phyloP scores from a whole-genome alignment of 345 rosid species.

The Populus davidiana region DNA sequence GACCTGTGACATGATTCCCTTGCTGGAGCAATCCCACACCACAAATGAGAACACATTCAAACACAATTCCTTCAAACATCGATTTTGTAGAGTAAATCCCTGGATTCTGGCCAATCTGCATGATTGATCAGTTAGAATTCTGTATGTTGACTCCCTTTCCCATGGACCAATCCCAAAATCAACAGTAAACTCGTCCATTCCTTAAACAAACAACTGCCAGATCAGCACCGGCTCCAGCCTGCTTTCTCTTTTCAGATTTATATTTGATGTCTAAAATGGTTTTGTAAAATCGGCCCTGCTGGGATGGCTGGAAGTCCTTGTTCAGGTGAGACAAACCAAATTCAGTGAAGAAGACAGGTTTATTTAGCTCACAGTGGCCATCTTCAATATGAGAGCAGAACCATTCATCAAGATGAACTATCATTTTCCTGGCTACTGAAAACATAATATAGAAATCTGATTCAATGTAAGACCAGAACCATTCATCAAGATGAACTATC shows the following conservation, averaged over 20 bases:
- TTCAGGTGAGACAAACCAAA: slow-evolving; percentile 74
- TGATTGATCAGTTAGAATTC: slow-evolving; percentile 55
- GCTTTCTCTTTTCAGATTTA: slow-evolving; percentile 63
- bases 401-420: too few relatives aligned
- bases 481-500: too few relatives aligned
- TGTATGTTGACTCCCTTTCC: slow-evolving; percentile 59
- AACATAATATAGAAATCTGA: too few relatives aligned
- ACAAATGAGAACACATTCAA: background rate
- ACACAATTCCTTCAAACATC: slow-evolving; percentile 47
- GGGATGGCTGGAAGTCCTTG: slow-evolving; percentile 59
- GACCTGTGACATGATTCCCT: background rate
- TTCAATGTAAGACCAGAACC: too few relatives aligned
- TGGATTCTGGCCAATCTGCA: slow-evolving; percentile 60
- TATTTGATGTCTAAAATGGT: slow-evolving; percentile 51
- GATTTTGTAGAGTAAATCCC: slow-evolving; percentile 32
- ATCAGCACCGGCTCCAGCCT: slow-evolving; percentile 85
- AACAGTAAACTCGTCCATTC: slow-evolving; percentile 81
- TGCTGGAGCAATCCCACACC: background rate
- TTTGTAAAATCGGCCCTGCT: slow-evolving; percentile 56
- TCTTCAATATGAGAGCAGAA: slow-evolving; percentile 18
- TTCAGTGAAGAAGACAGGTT: slow-evolving; percentile 84
- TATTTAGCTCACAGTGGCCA: slow-evolving; percentile 67
- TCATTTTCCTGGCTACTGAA: too few relatives aligned
- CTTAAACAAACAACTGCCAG: slow-evolving; percentile 79
- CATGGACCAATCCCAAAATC: slow-evolving; percentile 83